phyloP scores from a whole-genome alignment of 768 basidiomycete species.

The Leccinum aurantiacum region DNA sequence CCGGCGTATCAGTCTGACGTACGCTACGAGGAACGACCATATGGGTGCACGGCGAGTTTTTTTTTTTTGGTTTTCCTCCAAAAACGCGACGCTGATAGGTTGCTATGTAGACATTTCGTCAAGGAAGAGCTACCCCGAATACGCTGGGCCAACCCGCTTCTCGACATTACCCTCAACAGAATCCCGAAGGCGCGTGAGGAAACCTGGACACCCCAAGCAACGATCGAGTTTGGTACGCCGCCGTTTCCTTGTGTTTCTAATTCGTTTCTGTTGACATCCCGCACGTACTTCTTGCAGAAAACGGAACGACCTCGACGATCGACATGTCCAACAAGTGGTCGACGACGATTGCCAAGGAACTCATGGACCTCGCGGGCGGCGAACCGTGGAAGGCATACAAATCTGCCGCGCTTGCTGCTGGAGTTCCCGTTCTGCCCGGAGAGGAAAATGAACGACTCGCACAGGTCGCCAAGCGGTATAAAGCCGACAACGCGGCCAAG shows the following conservation, averaged over 20 bases:
- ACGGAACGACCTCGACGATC: conserved; percentile 48
- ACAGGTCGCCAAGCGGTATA: conserved; percentile 14
- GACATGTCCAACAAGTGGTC: conserved; percentile 70
- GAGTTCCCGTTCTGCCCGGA: conserved; percentile 48
- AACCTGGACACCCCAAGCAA: conserved; percentile 59
- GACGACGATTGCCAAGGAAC: conserved; percentile 61
- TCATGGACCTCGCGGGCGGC: conserved; percentile 68
- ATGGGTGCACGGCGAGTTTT: conserved; percentile 66
- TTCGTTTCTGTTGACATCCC: background rate
- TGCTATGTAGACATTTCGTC: conserved; percentile 61
- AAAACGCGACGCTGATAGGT: background rate
- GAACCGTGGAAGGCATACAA: conserved; percentile 59
- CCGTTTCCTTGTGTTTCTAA: conserved; percentile 10
- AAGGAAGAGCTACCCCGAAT: conserved; percentile 79
- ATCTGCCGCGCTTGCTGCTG: conserved; percentile 43
- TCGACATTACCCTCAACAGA: conserved; percentile 61
- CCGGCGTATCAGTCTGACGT: conserved; percentile 53
- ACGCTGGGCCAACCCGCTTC: conserved; percentile 69
- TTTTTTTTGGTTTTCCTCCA: too few relatives aligned
- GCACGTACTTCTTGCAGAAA: conserved; percentile 28
- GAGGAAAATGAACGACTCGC: conserved; percentile 36
- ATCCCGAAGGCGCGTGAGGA: conserved; percentile 53
- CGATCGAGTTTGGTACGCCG: conserved; percentile 60
- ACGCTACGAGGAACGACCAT: conserved; percentile 65
- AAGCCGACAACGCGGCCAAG: background rate